Conservation (phyloP, 768 basidiomycete genomes). For the Russula lepida region DNA sequence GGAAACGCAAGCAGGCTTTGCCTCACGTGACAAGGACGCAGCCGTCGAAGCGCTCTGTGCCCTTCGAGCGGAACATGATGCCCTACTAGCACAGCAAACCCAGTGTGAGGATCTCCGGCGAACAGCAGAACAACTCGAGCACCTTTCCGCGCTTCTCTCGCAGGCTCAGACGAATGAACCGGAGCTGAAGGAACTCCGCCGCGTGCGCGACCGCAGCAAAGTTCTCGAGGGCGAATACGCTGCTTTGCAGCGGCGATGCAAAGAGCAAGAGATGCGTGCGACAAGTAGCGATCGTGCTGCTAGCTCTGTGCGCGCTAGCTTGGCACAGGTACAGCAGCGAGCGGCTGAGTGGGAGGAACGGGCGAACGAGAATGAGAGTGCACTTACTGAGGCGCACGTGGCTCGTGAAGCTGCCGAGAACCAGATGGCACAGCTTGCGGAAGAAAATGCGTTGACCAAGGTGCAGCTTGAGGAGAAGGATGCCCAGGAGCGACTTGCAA, state of each 20-base stretch:
- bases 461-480: slow-evolving; percentile 72
- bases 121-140: slow-evolving; percentile 64
- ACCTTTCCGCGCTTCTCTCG: slow-evolving; percentile 40
- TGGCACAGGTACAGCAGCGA: slow-evolving; percentile 68
- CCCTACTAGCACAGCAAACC: slow-evolving; percentile 51
- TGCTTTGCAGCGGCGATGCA: slow-evolving; percentile 60
- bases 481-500: slow-evolving; percentile 54
- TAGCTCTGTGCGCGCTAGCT: slow-evolving; percentile 48
- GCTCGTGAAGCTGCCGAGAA: slow-evolving; percentile 63
- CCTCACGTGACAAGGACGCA: slow-evolving; percentile 55
- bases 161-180: slow-evolving; percentile 59
- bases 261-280: slow-evolving; percentile 59
- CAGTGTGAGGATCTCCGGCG: slow-evolving; percentile 73
- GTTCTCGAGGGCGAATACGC: slow-evolving; percentile 59
- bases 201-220: slow-evolving; percentile 46
- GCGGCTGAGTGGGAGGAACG: slow-evolving; percentile 76
- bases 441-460: slow-evolving; percentile 58
- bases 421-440: slow-evolving; percentile 53
- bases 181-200: slow-evolving; percentile 63
- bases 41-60: slow-evolving; percentile 40
- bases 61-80: slow-evolving; percentile 55
- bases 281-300: slow-evolving; percentile 54
- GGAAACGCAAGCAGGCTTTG: slow-evolving; percentile 48
- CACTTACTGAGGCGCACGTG: slow-evolving; percentile 50
- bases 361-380: slow-evolving; percentile 58